These are phyloP conservation scores for Talaromyces adpressus DNA, from an alignment of 495 filamentous ascomycete genomes.

Conservation along the genomic window DNA sequence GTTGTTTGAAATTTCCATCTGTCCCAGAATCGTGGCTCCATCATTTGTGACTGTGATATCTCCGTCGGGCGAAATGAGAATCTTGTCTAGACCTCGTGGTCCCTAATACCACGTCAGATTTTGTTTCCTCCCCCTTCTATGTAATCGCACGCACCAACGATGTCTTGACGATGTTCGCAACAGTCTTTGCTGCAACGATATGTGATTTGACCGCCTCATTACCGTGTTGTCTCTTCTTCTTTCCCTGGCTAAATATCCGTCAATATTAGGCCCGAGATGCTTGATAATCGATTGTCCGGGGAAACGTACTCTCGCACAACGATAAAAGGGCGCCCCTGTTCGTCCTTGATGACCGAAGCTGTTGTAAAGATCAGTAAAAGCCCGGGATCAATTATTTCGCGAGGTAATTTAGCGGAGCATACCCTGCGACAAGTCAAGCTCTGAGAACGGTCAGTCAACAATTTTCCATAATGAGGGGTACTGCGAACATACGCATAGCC, in stretches of 20 bases:
- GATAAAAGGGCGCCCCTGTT: conserved; percentile 94
- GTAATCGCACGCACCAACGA: conserved; percentile 53
- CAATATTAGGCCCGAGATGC: neutral
- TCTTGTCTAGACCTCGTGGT: conserved; percentile 96
- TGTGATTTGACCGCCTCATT: conserved; percentile 97
- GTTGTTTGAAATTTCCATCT: conserved; percentile 99
- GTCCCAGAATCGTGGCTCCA: conserved; percentile 91
- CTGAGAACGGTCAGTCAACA: conserved; percentile 34
- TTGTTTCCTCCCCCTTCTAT: neutral
- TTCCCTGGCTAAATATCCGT: conserved; percentile 67
- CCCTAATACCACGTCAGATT: conserved; percentile 46
- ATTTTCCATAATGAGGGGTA: conserved; percentile 30
- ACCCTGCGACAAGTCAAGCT: conserved; percentile 75
- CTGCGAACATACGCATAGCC: conserved; percentile 55
- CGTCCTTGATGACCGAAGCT: conserved; percentile 81
- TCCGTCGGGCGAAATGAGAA: conserved; percentile 96
- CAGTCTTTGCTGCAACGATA: conserved; percentile 91
- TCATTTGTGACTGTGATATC: conserved; percentile 99
- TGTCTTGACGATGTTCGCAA: conserved; percentile 94
- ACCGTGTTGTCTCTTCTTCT: conserved; percentile 94
- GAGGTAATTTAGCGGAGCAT: conserved; percentile 5
- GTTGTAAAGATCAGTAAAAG: conserved; percentile 10
- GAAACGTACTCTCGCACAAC: conserved; percentile 89
- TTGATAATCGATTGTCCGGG: conserved; percentile 11
- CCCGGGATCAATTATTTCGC: neutral